Conservation (phyloP, 2,329 filamentous ascomycete genomes). For the Cladosporium sphaerospermum region DNA sequence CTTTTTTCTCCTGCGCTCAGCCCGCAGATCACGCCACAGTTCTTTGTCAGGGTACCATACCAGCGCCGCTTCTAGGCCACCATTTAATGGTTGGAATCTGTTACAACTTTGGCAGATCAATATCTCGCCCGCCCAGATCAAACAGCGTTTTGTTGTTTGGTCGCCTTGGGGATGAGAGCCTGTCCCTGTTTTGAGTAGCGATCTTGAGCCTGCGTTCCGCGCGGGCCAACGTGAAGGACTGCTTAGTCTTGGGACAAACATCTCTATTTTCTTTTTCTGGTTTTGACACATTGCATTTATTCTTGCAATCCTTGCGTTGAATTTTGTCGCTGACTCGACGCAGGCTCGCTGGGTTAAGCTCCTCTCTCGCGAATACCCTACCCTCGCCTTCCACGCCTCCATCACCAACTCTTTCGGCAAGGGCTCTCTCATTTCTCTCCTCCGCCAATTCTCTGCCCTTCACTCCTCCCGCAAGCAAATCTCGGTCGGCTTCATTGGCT, state of each 20-base stretch:
- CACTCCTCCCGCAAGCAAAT: conserved; percentile 92
- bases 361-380: conserved; percentile 86
- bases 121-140: conserved; percentile 62
- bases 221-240: conserved; percentile 78
- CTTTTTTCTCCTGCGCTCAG: conserved; percentile 22
- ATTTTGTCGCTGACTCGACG: conserved; percentile 9
- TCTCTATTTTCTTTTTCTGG: conserved; percentile 27
- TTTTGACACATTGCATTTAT: background rate
- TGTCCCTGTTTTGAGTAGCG: conserved; percentile 98
- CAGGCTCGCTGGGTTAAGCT: conserved; percentile 89
- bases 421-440: conserved; percentile 82
- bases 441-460: conserved; percentile 86
- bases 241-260: conserved; percentile 99
- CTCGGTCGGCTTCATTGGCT: conserved; percentile 80
- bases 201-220: conserved; percentile 56
- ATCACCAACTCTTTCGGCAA: conserved; percentile 97
- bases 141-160: conserved; percentile 79
- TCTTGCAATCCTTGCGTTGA: background rate
- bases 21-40: conserved; percentile 63
- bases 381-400: conserved; percentile 86
- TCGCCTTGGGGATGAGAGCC: conserved; percentile 63
- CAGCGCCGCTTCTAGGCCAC: conserved; percentile 41
- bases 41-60: conserved; percentile 80
- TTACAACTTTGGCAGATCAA: conserved; percentile 99
- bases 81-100: conserved; percentile 74